Evolutionary conservation across 1,284 basidiomycete species (phyloP), one percentile per base, ranked within the genome.

Genomic region (Porodaedalea pini): DNA sequence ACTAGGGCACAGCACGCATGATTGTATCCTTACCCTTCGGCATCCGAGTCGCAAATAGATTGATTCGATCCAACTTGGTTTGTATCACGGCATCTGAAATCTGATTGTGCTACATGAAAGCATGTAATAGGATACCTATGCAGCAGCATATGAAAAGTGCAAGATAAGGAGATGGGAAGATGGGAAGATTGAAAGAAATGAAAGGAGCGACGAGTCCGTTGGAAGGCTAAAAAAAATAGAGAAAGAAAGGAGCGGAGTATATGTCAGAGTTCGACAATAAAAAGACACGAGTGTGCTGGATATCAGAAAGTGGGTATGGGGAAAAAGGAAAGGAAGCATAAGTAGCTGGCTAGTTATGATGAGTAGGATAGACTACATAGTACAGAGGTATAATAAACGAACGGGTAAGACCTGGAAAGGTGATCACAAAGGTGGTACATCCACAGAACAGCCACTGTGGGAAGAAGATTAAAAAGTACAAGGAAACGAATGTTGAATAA

Each of bases 401-500:
- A n/a, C n/a, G n/a, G n/a, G n/a, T n/a, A n/a, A n/a, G n/a, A n/a
- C 23, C 15, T 5, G 15, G 40, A 43, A 43, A n/a, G 40, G 15
- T 17, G 23, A 6, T 10, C 36, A 37, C n/a, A 37, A 47, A 47
- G 6, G 44, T 19, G 23, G 21, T 25, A 11, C 21, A 25, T 47
- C 4, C 10, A 17, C 15, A 27, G 11, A 23, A 47, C n/a, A 47
- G 44, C 23, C 21, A 6, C 15, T 34, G 17, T 11, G 31, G 37
- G 34, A n/a, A 5, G n/a, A 31, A 11, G n/a, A 10, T 17, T 2
- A 43, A 41, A 31, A 21, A 27, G 41, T 17, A 34, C 32, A 47
- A 51, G 31, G 34, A 37, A 51, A 25, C 5, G 25, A 52, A 52
- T 52, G 51, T 23, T 13, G 19, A 41, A 52, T 52, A 52, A 52